Percentiles rank a stretch among this genome's conserved stretches.
Conservation (phyloP, 2,329 filamentous ascomycete genomes). For the Diaporthe citrichinensis region DNA sequence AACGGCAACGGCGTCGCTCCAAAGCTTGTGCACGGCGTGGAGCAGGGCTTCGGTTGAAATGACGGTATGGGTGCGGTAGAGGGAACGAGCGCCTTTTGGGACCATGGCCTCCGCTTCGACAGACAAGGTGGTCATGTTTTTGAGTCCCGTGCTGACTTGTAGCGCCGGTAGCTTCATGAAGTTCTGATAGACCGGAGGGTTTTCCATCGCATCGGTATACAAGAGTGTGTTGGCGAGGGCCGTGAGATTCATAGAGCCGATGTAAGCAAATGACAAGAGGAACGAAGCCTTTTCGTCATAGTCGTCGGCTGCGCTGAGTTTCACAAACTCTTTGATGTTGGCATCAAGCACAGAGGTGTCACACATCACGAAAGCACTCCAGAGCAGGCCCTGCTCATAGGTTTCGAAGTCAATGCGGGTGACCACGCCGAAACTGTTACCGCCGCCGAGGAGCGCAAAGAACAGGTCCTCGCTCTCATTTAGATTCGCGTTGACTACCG, state of each 20-base stretch:
- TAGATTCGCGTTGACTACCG: neutral
- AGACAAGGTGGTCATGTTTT: neutral
- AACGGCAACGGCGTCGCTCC: neutral
- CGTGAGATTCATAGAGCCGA: neutral
- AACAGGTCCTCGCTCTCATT: neutral
- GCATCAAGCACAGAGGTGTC: neutral
- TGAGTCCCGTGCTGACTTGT: neutral
- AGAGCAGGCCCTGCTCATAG: conserved; percentile 38
- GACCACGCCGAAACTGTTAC: conserved; percentile 45
- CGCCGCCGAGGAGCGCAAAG: conserved; percentile 1
- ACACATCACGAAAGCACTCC: neutral
- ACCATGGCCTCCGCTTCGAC: neutral
- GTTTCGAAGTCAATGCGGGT: conserved; percentile 41
- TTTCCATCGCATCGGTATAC: neutral
- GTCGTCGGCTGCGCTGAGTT: neutral
- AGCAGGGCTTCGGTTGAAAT: conserved; percentile 28
- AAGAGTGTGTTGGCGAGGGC: neutral
- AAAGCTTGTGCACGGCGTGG: conserved; percentile 2
- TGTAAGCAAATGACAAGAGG: neutral
- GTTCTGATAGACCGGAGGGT: neutral
- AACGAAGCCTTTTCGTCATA: conserved; percentile 10
- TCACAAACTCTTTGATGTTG: neutral
- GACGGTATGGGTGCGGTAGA: neutral
- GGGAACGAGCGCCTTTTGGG: neutral
- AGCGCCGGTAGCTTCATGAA: neutral